These are phyloP conservation scores for Lachnellula occidentalis DNA, from an alignment of 2,329 filamentous ascomycete species.

Conservation along the genomic window DNA sequence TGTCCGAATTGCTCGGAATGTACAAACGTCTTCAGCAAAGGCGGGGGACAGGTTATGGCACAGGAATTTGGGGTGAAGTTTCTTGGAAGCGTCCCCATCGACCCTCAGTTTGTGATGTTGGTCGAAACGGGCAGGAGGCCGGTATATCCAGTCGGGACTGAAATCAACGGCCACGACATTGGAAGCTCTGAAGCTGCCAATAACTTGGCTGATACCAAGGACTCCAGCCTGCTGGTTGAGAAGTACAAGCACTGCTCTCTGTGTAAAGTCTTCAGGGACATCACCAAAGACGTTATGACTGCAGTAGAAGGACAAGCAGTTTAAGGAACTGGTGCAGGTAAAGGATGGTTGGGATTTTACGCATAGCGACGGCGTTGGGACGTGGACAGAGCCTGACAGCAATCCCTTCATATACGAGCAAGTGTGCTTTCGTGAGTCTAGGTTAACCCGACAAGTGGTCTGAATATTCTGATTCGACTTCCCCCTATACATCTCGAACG, in stretches of 20 bases:
- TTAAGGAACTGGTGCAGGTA: background rate
- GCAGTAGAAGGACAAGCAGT: conserved; percentile 17
- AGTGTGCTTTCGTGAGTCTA: no score
- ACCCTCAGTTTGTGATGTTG: conserved; percentile 83
- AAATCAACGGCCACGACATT: conserved; percentile 52
- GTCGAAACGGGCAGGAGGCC: conserved; percentile 69
- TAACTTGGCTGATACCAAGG: conserved; percentile 29
- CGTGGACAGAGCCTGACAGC: background rate
- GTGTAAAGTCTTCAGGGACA: conserved; percentile 60
- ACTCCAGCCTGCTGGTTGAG: conserved; percentile 50
- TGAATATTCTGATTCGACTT: no score
- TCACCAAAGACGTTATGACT: conserved; percentile 50
- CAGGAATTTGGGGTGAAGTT: conserved; percentile 79
- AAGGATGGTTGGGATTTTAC: background rate
- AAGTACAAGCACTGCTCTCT: conserved; percentile 72
- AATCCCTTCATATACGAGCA: no score
- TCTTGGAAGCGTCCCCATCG: conserved; percentile 82
- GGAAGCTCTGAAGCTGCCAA: conserved; percentile 27
- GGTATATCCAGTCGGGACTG: conserved; percentile 63
- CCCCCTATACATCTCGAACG: no score
- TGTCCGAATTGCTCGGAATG: conserved; percentile 77
- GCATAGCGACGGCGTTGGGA: conserved; percentile 7
- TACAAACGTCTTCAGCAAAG: conserved; percentile 88
- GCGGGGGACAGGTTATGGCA: conserved; percentile 86
- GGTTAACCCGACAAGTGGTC: no score